These are phyloP conservation scores for Phytopythium kandeliae DNA, from an alignment of 352 stramenopile genomes.

Conservation along the genomic window DNA sequence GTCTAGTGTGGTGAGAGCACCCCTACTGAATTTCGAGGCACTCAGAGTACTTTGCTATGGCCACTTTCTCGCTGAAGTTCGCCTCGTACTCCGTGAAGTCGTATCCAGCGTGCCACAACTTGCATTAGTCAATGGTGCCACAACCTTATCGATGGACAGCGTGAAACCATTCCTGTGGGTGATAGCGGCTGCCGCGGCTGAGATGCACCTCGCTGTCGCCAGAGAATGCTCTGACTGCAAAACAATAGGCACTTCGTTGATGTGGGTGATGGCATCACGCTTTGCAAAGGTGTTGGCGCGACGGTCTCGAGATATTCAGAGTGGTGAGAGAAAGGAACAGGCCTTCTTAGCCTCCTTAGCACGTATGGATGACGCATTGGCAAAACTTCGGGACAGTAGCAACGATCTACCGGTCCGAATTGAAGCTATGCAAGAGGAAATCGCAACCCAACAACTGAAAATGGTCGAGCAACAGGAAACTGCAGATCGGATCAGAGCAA, in stretches of 20 bases:
- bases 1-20: conserved; percentile 26
- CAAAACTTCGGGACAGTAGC: conserved; percentile 15
- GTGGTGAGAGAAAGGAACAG: conserved; percentile 9
- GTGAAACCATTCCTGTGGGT: conserved; percentile 25
- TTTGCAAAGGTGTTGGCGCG: conserved; percentile 20
- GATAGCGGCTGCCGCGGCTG: conserved; percentile 19
- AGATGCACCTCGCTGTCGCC: conserved; percentile 22
- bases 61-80: conserved; percentile 36
- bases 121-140: not conserved
- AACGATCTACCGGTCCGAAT: conserved; percentile 14
- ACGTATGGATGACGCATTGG: conserved; percentile 16
- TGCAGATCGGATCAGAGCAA: conserved; percentile 35
- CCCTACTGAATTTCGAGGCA: conserved; percentile 15
- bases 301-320: conserved; percentile 14
- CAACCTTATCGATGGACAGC: not conserved
- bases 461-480: conserved; percentile 37
- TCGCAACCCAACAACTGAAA: conserved; percentile 17
- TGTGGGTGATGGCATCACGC: conserved; percentile 13
- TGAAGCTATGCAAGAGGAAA: conserved; percentile 14
- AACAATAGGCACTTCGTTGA: conserved; percentile 1
- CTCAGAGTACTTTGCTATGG: conserved; percentile 33
- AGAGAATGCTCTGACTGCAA: not conserved
- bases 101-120: not conserved
- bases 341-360: conserved; percentile 20
- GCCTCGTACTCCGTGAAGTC: conserved; percentile 8